These are phyloP conservation scores for Yarrowia sp. DNA, from an alignment of 805 yeast genomes.

Conservation along the genomic window DNA sequence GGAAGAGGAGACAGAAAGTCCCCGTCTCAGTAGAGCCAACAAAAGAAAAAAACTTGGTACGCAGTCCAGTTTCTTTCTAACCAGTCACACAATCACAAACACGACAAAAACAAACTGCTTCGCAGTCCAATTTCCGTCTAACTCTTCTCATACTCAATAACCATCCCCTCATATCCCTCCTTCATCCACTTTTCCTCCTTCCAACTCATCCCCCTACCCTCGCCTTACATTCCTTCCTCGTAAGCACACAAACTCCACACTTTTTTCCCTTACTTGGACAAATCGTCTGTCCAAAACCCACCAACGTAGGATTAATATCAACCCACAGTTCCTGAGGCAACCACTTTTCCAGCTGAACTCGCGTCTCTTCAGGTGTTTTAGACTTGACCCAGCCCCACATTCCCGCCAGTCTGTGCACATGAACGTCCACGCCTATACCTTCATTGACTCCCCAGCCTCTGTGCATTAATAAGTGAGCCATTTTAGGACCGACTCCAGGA, in stretches of 20 bases:
- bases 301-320: conserved; percentile 80
- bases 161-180: not conserved
- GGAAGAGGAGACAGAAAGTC: no score
- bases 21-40: no score
- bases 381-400: conserved; percentile 73
- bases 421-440: conserved; percentile 96
- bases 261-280: conserved; percentile 67
- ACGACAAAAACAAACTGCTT: not conserved
- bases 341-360: conserved; percentile 69
- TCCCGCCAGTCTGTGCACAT: conserved; percentile 73
- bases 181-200: conserved; percentile 10
- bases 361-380: conserved; percentile 63
- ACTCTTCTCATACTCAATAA: not conserved
- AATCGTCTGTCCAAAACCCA: conserved; percentile 90
- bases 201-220: not conserved
- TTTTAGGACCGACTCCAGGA: conserved; percentile 96
- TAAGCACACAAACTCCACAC: conserved; percentile 69
- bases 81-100: no score
- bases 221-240: conserved; percentile 50
- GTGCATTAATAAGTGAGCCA: conserved; percentile 81
- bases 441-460: conserved; percentile 70
- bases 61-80: no score
- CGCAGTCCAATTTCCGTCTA: not conserved
- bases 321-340: conserved; percentile 72
- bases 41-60: not conserved